These are phyloP conservation scores for Fonsecaea pedrosoi DNA, from an alignment of 2,329 filamentous ascomycete genomes.

Conservation along the genomic window DNA sequence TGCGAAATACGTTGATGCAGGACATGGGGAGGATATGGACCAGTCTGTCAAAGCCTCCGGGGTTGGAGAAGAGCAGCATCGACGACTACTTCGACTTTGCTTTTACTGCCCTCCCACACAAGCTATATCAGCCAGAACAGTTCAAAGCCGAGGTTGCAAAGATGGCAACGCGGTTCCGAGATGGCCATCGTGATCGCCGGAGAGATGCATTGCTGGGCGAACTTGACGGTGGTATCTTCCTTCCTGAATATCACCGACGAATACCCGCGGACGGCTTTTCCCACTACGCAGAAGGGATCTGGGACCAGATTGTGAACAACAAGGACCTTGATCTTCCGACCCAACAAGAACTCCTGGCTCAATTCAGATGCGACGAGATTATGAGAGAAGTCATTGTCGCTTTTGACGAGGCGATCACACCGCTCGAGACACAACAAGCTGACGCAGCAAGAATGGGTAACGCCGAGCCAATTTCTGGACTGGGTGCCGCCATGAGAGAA, in stretches of 20 bases:
- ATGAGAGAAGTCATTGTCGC: conserved; percentile 81
- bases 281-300: conserved; percentile 89
- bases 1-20: conserved; percentile 87
- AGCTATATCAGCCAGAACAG: conserved; percentile 91
- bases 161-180: conserved; percentile 79
- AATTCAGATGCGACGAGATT: conserved; percentile 98
- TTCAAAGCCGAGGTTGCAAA: conserved; percentile 81
- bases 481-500: conserved; percentile 75
- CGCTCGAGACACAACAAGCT: conserved; percentile 84
- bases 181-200: conserved; percentile 76
- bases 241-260: conserved; percentile 91
- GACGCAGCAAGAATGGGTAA: conserved; percentile 76
- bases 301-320: conserved; percentile 99
- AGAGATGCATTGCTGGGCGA: conserved; percentile 67
- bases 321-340: conserved; percentile 97
- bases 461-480: conserved; percentile 72
- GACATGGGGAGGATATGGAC: conserved; percentile 93
- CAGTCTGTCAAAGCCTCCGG: conserved; percentile 86
- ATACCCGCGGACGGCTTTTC: conserved; percentile 98
- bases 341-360: conserved; percentile 93
- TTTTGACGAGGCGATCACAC: conserved; percentile 81
- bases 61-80: conserved; percentile 85
- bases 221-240: conserved; percentile 79
- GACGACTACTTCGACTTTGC: conserved; percentile 99
- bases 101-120: conserved; percentile 93